These are phyloP conservation scores for Claviceps capensis DNA, from an alignment of 2,329 filamentous ascomycete genomes.

Conservation along the genomic window DNA sequence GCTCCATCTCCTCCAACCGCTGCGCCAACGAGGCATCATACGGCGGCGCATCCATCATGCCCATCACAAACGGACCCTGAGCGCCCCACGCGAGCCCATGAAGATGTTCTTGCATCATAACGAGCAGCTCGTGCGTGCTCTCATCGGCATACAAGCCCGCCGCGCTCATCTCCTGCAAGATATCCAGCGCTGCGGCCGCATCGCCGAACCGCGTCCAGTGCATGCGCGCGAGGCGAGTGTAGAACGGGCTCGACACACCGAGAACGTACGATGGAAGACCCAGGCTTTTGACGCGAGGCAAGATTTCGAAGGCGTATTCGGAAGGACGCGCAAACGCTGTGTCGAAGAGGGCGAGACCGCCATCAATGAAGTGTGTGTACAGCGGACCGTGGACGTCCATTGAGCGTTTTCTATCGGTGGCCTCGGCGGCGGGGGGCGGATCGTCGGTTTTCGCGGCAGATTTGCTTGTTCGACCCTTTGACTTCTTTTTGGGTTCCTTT, in stretches of 20 bases:
- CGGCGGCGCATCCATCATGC: conserved; percentile 22
- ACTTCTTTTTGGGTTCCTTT: background rate
- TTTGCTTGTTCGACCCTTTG: background rate
- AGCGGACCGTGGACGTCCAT: conserved; percentile 49
- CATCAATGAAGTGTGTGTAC: conserved; percentile 47
- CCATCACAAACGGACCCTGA: conserved; percentile 25
- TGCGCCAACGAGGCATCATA: conserved; percentile 17
- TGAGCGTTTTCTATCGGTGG: conserved; percentile 19
- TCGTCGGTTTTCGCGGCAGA: background rate
- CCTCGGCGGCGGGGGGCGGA: conserved; percentile 2
- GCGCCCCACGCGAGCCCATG: conserved; percentile 22
- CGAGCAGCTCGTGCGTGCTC: conserved; percentile 15
- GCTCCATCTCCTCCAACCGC: conserved; percentile 15
- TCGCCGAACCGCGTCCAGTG: conserved; percentile 50
- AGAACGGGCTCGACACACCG: conserved; percentile 55
- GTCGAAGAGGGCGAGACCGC: conserved; percentile 43
- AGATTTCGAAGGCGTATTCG: conserved; percentile 41
- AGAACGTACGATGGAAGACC: conserved; percentile 59
- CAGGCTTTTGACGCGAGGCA: conserved; percentile 54
- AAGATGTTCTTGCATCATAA: conserved; percentile 18
- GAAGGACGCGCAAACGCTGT: conserved; percentile 44
- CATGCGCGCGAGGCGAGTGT: conserved; percentile 50
- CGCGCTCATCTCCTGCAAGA: conserved; percentile 53
- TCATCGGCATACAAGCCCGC: conserved; percentile 45
- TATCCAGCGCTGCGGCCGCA: conserved; percentile 35